Conservation (phyloP, 108 stramenopile species). For the Epipyxis sp. region DNA sequence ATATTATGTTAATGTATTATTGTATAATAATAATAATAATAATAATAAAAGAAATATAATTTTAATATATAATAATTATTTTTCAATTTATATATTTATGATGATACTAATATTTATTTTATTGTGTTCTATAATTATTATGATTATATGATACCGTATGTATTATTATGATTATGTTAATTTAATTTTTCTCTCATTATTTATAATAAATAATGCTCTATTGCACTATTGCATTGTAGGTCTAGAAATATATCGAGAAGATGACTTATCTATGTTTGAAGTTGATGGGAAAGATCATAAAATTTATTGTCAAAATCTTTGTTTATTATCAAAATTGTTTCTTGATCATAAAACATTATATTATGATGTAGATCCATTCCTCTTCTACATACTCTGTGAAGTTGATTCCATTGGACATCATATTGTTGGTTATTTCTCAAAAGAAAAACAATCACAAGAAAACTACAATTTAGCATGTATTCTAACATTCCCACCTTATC, state of each 20-base stretch:
- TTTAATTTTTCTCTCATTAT: too few species aligned
- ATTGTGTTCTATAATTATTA: too few species aligned
- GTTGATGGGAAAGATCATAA: constrained; percentile 63
- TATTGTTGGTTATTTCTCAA: constrained; percentile 96
- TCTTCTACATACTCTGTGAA: constrained; percentile 95
- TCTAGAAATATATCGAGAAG: constrained; percentile 20
- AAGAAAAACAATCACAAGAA: constrained; percentile 74
- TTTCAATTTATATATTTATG: too few species aligned
- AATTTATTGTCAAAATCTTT: constrained; percentile 95
- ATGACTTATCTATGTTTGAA: constrained; percentile 48
- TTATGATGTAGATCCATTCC: constrained; percentile 96
- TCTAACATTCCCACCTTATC: constrained; percentile 95
- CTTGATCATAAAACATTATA: constrained; percentile 99
- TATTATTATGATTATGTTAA: too few species aligned
- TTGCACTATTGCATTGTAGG: too few species aligned
- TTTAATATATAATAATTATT: too few species aligned
- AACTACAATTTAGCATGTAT: constrained; percentile 99
- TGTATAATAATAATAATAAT: too few species aligned
- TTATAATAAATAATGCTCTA: too few species aligned
- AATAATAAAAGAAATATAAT: too few species aligned
- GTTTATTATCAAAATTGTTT: constrained; percentile 95
- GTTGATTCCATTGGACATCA: constrained; percentile 80
- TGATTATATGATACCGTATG: too few species aligned
- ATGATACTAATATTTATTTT: too few species aligned
- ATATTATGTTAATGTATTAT: too few species aligned